Conservation (phyloP, 768 basidiomycete species). For the Lentinus tigrinus region DNA sequence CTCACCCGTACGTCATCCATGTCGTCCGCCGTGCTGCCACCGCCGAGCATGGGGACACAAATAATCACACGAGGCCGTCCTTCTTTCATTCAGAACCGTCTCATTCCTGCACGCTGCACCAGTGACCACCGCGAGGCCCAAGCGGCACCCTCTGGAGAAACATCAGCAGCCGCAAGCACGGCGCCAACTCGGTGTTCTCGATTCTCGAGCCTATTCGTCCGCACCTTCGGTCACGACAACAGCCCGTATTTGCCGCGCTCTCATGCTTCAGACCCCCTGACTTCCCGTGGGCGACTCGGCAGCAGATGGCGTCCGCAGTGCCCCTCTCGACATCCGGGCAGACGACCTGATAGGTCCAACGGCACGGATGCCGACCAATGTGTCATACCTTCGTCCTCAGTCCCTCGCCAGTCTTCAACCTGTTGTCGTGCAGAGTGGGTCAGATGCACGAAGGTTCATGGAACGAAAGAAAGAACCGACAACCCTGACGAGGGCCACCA, state of each 20-base stretch:
- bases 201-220: not conserved
- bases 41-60: not conserved
- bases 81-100: slow-evolving; percentile 16
- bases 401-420: not conserved
- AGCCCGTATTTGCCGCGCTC: not conserved
- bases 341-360: not conserved
- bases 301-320: not conserved
- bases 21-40: not conserved
- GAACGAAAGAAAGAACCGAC: too few species aligned
- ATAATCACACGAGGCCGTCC: slow-evolving; percentile 11
- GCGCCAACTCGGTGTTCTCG: not conserved
- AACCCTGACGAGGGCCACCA: too few species aligned
- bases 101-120: not conserved
- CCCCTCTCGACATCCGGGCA: not conserved
- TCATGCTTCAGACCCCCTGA: slow-evolving; percentile 6
- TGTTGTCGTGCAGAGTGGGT: not conserved
- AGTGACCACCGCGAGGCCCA: too few species aligned
- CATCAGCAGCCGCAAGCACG: slow-evolving; percentile 3
- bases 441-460: too few species aligned
- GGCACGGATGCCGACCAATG: not conserved
- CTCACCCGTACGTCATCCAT: not conserved
- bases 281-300: slow-evolving; percentile 3
- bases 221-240: not conserved
- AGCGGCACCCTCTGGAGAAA: not conserved
- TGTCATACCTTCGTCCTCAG: not conserved